Evolutionary conservation across 306 rosid species (phyloP).

Genomic region (Mimosa pudica): DNA sequence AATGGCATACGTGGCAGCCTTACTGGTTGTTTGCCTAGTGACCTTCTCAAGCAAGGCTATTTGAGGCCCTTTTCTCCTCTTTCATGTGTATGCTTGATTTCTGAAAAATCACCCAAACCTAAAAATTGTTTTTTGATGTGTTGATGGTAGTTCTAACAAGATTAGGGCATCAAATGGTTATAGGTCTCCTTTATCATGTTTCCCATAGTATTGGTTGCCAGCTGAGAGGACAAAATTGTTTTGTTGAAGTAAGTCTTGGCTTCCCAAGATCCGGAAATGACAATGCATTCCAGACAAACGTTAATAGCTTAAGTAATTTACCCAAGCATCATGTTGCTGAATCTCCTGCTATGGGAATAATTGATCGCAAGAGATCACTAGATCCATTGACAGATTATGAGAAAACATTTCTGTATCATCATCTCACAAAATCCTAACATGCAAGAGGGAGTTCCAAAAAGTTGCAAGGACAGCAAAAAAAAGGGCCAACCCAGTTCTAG

Average conservation of each 20-base stretch:
- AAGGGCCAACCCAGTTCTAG: no score
- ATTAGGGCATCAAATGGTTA: conserved; percentile 67
- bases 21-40: conserved; percentile 91
- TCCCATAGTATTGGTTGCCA: conserved; percentile 86
- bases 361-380: conserved; percentile 66
- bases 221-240: conserved; percentile 79
- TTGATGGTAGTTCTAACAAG: conserved; percentile 68
- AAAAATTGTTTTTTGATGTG: conserved; percentile 24
- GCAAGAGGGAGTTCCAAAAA: no score
- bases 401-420: conserved; percentile 73
- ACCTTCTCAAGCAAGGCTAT: conserved; percentile 84
- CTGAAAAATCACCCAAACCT: conserved; percentile 24
- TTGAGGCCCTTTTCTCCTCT: conserved; percentile 57
- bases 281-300: conserved; percentile 49
- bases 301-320: conserved; percentile 48
- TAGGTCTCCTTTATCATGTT: conserved; percentile 76
- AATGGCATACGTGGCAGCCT: conserved; percentile 96
- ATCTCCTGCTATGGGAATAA: conserved; percentile 57
- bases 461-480: no score
- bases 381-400: conserved; percentile 57
- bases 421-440: no score
- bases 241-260: conserved; percentile 91
- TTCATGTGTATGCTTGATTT: conserved; percentile 26
- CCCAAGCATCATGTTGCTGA: conserved; percentile 59
- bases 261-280: conserved; percentile 66